Evolutionary conservation across 2,329 filamentous ascomycete genomes (phyloP).

Genomic region (Aotearoamyces nothofagi): DNA sequence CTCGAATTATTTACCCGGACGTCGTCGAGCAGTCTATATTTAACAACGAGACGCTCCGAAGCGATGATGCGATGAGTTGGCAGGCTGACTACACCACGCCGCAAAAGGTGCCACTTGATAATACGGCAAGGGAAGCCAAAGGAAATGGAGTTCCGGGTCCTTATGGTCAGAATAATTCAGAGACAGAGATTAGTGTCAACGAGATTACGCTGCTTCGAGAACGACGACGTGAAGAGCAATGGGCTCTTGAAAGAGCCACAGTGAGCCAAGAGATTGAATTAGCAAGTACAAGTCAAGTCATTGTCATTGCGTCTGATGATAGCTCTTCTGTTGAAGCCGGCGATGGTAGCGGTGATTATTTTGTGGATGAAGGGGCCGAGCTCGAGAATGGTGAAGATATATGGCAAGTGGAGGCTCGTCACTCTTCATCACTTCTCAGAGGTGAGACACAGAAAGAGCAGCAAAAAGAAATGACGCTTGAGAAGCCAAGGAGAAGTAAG

Average conservation of each 20-base stretch:
- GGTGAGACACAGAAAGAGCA: neutral
- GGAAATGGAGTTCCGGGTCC: too few species aligned
- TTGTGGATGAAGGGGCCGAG: constrained; percentile 1
- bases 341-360: constrained; percentile 1
- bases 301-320: constrained; percentile 14
- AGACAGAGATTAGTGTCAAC: too few species aligned
- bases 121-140: neutral
- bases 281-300: constrained; percentile 9
- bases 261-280: constrained; percentile 11
- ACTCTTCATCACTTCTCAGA: constrained; percentile 14
- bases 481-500: constrained; percentile 15
- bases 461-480: neutral
- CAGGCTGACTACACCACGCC: constrained; percentile 2
- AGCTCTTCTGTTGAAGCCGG: constrained; percentile 1
- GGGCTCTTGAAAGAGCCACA: constrained; percentile 13
- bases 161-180: too few species aligned
- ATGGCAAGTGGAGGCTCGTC: constrained; percentile 17
- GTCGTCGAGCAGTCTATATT: neutral
- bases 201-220: neutral
- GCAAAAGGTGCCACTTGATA: neutral
- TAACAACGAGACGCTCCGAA: neutral
- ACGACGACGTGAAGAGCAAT: constrained; percentile 8
- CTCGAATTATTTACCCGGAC: constrained; percentile 6
- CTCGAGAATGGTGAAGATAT: constrained; percentile 14
- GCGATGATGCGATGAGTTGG: constrained; percentile 5